A percentile compares a stretch with the other conserved stretches of the same genome.
Evolutionary conservation across 768 basidiomycete genomes (phyloP).

Genomic region (Xanthoconium purpureum): DNA sequence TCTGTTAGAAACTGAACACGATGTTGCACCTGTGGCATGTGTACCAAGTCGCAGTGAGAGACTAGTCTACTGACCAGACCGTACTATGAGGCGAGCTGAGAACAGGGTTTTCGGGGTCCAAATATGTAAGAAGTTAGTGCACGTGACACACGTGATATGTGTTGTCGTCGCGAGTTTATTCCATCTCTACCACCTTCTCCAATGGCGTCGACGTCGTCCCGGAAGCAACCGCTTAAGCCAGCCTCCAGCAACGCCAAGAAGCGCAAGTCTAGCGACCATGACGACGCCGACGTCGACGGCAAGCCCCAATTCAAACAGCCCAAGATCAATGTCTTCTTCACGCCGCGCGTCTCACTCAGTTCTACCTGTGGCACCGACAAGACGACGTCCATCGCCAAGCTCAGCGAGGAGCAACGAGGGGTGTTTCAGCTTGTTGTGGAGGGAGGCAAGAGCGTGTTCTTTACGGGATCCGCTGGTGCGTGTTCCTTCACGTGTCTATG

Average conservation of each 20-base stretch:
- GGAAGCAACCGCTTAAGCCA: slow-evolving; percentile 10
- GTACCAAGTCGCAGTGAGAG: too few species aligned
- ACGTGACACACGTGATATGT: slow-evolving; percentile 15
- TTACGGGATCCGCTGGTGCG: slow-evolving; percentile 67
- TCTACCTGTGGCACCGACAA: slow-evolving; percentile 30
- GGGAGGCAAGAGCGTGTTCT: slow-evolving; percentile 59
- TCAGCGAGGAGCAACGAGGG: slow-evolving; percentile 53
- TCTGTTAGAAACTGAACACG: too few species aligned
- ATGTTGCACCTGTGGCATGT: too few species aligned
- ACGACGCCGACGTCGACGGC: neutral
- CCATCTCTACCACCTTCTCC: neutral
- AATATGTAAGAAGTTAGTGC: slow-evolving; percentile 13
- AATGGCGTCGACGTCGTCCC: slow-evolving; percentile 6
- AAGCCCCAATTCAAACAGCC: slow-evolving; percentile 16
- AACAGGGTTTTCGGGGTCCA: too few species aligned
- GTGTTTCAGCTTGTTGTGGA: slow-evolving; percentile 54
- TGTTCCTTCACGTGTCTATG: neutral
- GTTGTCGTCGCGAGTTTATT: slow-evolving; percentile 18
- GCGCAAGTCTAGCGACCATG: slow-evolving; percentile 18
- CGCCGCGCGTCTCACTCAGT: slow-evolving; percentile 27
- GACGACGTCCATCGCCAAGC: slow-evolving; percentile 35
- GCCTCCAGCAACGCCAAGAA: slow-evolving; percentile 18
- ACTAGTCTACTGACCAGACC: too few species aligned
- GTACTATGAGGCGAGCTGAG: too few species aligned
- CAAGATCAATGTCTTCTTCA: slow-evolving; percentile 27